These are phyloP conservation scores for Zoysia pacifica DNA, from an alignment of 176 grass and related monocot species.

Conservation along the genomic window DNA sequence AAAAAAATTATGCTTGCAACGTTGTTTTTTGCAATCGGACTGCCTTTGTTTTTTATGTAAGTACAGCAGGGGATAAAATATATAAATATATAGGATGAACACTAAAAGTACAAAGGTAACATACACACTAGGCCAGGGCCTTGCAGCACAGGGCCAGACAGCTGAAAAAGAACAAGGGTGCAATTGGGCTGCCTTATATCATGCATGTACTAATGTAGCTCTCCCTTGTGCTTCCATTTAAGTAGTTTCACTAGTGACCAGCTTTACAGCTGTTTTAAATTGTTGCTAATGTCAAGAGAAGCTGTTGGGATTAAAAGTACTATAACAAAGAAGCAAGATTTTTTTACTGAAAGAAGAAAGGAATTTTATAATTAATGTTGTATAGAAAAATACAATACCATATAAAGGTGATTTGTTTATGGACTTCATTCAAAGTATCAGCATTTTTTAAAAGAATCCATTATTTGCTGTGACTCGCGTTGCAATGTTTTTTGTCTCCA, in stretches of 20 bases:
- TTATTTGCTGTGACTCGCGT: not conserved
- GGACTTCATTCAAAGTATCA: not conserved
- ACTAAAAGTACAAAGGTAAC: no score
- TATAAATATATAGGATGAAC: no score
- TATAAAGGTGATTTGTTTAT: not conserved
- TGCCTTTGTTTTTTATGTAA: not conserved
- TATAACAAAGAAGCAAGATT: not conserved
- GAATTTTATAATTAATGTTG: not conserved
- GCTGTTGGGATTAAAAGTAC: not conserved
- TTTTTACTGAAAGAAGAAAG: constrained; percentile 5
- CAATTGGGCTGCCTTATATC: constrained; percentile 1
- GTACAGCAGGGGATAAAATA: no score
- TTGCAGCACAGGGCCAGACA: no score
- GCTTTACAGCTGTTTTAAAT: constrained; percentile 30
- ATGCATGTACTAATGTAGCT: not conserved
- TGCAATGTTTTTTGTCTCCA: not conserved
- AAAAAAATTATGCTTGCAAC: no score
- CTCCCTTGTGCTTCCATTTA: constrained; percentile 44
- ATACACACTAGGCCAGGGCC: no score
- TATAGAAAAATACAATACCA: not conserved
- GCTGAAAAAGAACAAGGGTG: no score
- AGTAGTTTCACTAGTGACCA: constrained; percentile 15
- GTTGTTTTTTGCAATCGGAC: not conserved
- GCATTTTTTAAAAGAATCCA: not conserved
- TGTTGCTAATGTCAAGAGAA: not conserved